Percentiles rank a stretch among this genome's conserved stretches.
Evolutionary conservation across 768 basidiomycete species (phyloP).

Genomic region (Agrocybe praecox): DNA sequence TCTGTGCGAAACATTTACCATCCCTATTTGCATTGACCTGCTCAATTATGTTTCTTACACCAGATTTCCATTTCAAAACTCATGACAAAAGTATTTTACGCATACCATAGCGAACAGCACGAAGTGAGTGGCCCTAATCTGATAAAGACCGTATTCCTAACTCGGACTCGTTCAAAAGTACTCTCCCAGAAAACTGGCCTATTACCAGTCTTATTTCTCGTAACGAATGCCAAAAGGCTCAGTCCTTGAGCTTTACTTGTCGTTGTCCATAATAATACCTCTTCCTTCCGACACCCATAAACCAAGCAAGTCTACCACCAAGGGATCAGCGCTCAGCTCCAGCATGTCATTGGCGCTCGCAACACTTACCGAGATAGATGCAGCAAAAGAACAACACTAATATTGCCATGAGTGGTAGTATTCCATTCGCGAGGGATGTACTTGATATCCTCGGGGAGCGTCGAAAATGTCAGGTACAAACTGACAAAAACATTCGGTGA

Average conservation of each 20-base stretch:
- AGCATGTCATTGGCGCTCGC: not conserved
- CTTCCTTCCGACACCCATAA: slow-evolving; percentile 50
- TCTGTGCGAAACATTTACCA: no score
- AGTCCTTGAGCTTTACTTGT: not conserved
- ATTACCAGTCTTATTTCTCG: no score
- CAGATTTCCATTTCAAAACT: no score
- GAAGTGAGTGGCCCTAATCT: no score
- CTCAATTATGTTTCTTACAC: no score
- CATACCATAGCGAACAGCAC: no score
- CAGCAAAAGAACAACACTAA: slow-evolving; percentile 58
- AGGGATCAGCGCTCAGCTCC: not conserved
- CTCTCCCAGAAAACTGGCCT: no score
- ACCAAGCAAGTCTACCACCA: slow-evolving; percentile 49
- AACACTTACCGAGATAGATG: slow-evolving; percentile 52
- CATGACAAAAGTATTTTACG: no score
- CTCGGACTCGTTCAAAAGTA: no score
- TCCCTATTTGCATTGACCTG: no score
- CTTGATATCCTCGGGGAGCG: slow-evolving; percentile 53
- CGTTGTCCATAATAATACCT: slow-evolving; percentile 37
- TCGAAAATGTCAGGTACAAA: slow-evolving; percentile 52
- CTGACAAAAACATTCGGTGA: slow-evolving; percentile 30
- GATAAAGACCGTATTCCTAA: no score
- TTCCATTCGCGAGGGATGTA: slow-evolving; percentile 59
- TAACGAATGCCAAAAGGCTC: not conserved
- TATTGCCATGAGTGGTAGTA: slow-evolving; percentile 68